phyloP scores from a whole-genome alignment of 2,329 filamentous ascomycete species.

The Alternaria arbusti region DNA sequence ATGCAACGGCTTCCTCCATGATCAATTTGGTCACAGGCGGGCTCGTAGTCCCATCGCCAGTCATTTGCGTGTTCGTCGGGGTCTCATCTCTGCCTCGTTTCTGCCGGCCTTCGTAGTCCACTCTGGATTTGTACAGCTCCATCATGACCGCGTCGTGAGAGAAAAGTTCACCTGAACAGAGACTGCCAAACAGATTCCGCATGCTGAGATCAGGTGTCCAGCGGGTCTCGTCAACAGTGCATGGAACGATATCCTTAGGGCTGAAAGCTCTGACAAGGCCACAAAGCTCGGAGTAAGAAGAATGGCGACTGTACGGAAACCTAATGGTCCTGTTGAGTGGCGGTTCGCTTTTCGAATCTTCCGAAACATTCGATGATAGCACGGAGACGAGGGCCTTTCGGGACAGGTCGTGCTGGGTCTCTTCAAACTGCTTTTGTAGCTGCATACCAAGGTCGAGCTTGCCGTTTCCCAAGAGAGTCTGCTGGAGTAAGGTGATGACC shows the following conservation, averaged over 20 bases:
- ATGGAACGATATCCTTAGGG: slow-evolving; percentile 81
- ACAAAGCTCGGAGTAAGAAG: slow-evolving; percentile 81
- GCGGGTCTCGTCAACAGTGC: slow-evolving; percentile 66
- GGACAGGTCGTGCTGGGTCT: slow-evolving; percentile 32
- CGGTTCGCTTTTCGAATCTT: not conserved
- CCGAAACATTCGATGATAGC: slow-evolving; percentile 25
- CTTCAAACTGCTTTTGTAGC: slow-evolving; percentile 30
- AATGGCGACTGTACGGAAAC: slow-evolving; percentile 90
- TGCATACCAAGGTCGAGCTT: slow-evolving; percentile 37
- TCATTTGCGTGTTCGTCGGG: slow-evolving; percentile 19
- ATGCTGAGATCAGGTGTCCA: slow-evolving; percentile 74
- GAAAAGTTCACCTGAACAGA: slow-evolving; percentile 69
- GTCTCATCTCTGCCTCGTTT: slow-evolving; percentile 19
- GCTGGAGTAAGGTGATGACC: slow-evolving; percentile 46
- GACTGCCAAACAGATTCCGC: slow-evolving; percentile 70
- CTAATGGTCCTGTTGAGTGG: slow-evolving; percentile 42
- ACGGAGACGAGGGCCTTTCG: slow-evolving; percentile 42
- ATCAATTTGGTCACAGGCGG: not conserved
- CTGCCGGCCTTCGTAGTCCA: slow-evolving; percentile 9
- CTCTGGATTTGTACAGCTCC: slow-evolving; percentile 30
- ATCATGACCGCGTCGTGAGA: slow-evolving; percentile 70
- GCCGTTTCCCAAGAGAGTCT: slow-evolving; percentile 21
- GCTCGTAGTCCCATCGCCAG: not conserved
- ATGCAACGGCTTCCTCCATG: not conserved
- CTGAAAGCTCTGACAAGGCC: slow-evolving; percentile 70